Evolutionary conservation across 768 basidiomycete species (phyloP).

Genomic region (Lactarius evosmus): DNA sequence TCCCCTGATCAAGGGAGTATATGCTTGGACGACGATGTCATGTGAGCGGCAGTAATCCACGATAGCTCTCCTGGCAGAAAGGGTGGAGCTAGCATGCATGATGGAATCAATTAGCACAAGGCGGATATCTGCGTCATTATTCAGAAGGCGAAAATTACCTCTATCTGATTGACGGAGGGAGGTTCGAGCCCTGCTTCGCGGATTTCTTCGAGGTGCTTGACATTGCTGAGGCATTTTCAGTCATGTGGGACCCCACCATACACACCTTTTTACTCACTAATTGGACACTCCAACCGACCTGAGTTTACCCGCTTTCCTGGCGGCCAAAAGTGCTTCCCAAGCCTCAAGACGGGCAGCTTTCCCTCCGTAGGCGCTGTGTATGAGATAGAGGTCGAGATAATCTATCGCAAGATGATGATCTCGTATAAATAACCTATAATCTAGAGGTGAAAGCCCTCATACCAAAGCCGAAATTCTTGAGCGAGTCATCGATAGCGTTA

Average conservation of each 20-base stretch:
- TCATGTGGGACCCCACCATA: neutral
- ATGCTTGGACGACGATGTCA: slow-evolving; percentile 68
- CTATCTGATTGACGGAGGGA: slow-evolving; percentile 80
- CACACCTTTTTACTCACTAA: slow-evolving; percentile 48
- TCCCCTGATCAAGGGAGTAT: slow-evolving; percentile 67
- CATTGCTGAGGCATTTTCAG: slow-evolving; percentile 42
- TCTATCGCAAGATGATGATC: slow-evolving; percentile 35
- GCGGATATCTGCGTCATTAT: neutral
- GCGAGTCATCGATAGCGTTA: slow-evolving; percentile 14
- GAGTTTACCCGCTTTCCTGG: slow-evolving; percentile 62
- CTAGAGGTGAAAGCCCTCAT: neutral
- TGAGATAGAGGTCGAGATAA: slow-evolving; percentile 73
- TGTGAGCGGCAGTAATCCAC: slow-evolving; percentile 47
- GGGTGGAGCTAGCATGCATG: slow-evolving; percentile 68
- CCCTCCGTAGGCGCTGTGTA: slow-evolving; percentile 70
- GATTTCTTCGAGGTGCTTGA: slow-evolving; percentile 76
- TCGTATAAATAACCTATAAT: neutral
- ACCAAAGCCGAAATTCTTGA: slow-evolving; percentile 12
- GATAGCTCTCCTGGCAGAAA: slow-evolving; percentile 46
- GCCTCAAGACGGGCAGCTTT: slow-evolving; percentile 62
- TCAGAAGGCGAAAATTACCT: slow-evolving; percentile 41
- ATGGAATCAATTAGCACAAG: neutral
- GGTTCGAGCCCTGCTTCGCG: slow-evolving; percentile 54
- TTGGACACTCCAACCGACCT: slow-evolving; percentile 79
- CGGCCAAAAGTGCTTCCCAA: slow-evolving; percentile 65